These are phyloP conservation scores for Blattamonas nauphoetae DNA, from an alignment of 78 protist genomes.

Conservation along the genomic window DNA sequence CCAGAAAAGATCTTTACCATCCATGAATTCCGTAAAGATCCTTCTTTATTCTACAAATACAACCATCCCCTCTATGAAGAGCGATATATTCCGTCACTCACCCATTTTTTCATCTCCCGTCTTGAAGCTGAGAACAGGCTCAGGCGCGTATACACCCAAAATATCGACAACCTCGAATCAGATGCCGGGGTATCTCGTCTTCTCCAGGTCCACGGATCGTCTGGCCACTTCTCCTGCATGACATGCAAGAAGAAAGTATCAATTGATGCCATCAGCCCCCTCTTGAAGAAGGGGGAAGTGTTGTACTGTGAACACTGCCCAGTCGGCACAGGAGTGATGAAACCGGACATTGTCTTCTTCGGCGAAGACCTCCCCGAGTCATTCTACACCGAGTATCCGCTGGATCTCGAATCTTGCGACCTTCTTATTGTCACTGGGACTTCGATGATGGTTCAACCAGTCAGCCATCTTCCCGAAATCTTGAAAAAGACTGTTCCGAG, in stretches of 20 bases:
- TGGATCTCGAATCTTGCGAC: constrained; percentile 8
- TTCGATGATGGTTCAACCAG: constrained; percentile 30
- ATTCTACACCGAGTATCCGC: not conserved
- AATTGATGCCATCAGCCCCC: too few species aligned
- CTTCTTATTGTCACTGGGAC: constrained; percentile 36
- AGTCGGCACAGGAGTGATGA: not conserved
- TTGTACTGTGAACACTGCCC: too few species aligned
- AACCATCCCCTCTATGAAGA: constrained; percentile 6
- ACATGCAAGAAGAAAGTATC: not conserved
- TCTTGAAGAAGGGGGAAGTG: too few species aligned
- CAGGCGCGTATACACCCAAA: constrained; percentile 35
- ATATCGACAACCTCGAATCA: constrained; percentile 38
- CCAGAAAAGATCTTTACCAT: constrained; percentile 33
- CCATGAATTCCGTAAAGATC: constrained; percentile 13
- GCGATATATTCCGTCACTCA: constrained; percentile 12
- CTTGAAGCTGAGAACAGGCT: constrained; percentile 19
- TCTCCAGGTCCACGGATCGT: constrained; percentile 31
- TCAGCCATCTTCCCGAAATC: not conserved
- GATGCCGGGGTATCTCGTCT: constrained; percentile 9
- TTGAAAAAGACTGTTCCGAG: constrained; percentile 24
- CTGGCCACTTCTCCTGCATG: constrained; percentile 18
- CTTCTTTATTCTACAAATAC: constrained; percentile 9
- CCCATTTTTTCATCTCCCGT: constrained; percentile 22
- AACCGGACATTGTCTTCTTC: constrained; percentile 50
- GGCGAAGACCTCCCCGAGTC: constrained; percentile 32